Conservation (phyloP, 108 stramenopile genomes). For the Fragilaria radians region DNA sequence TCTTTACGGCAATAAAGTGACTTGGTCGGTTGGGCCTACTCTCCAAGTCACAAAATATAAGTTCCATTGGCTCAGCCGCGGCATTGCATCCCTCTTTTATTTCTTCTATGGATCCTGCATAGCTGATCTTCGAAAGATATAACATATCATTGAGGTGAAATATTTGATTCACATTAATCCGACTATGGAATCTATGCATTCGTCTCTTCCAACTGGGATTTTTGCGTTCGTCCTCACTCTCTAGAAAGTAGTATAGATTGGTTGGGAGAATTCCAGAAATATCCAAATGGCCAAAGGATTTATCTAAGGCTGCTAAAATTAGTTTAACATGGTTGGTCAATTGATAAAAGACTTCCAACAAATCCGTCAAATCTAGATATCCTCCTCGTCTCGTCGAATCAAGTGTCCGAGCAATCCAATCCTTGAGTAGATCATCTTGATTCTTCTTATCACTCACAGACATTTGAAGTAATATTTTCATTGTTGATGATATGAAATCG, state of each 20-base stretch:
- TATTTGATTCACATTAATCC: conserved; percentile 5
- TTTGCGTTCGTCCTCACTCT: conserved; percentile 16
- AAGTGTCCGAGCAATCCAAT: background rate
- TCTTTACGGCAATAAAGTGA: conserved; percentile 25
- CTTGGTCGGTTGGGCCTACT: conserved; percentile 16
- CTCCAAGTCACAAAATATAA: conserved; percentile 16
- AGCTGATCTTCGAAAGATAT: conserved; percentile 21
- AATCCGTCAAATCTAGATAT: background rate
- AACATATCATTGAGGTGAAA: conserved; percentile 23
- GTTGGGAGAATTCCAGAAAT: conserved; percentile 3
- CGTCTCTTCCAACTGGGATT: conserved; percentile 35
- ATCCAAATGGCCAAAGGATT: conserved; percentile 17
- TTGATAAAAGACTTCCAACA: conserved; percentile 4
- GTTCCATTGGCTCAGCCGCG: conserved; percentile 9
- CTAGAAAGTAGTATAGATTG: conserved; percentile 22
- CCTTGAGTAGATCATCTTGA: background rate
- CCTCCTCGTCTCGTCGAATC: background rate
- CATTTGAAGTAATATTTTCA: background rate
- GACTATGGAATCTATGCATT: conserved; percentile 15
- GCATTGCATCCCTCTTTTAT: conserved; percentile 5
- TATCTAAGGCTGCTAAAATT: conserved; percentile 2
- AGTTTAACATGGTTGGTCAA: conserved; percentile 5
- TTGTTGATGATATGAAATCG: background rate
- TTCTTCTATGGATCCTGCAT: conserved; percentile 10
- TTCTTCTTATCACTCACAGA: background rate